Evolutionary conservation across 2,329 filamentous ascomycete species (phyloP), one percentile per base, ranked within the genome.

Genomic region (Juglanconis sp.): DNA sequence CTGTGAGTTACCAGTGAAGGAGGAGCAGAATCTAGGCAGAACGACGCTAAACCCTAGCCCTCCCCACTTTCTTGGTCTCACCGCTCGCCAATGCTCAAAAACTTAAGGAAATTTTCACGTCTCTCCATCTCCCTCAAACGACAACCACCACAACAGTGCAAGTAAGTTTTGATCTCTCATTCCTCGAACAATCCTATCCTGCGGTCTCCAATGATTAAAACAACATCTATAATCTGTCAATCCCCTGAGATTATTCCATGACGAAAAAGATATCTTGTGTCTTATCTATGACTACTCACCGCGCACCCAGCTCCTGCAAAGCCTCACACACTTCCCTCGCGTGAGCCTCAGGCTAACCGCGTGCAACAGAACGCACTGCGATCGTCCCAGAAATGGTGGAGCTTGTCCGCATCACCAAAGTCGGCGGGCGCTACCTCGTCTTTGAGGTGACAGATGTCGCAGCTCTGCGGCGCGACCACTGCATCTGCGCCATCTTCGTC

Each of bases 401-500:
- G 67, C 85, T 85, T 10, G 83, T 96, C 64, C 87, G 91, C 63
- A 95, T 98, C 70, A 94, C 91, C 66, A 82, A 85, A 71, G 86
- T 96, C 63, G 87, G 87, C 51, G 87, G 88, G 67, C 88, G 90
- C 65, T 97, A 94, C 77, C 85, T 97, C 63, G 81, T 99, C 67
- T 98, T 97, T 79, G 92, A 96, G 72, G 85, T 92, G 68, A 85
- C 92, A 70, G 86, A 87, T 65, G 89, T 92, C 62, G 87, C 89
- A 68, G 84, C 88, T 72, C 81, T 96, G 64, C 90, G 95, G 66
- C 87, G 90, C 64, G 80, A 86, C 68, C 85, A 96, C 77, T 87
- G 91, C 72, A 92, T 96, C 68, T 93, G 90, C 70, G 92, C 92
- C 64, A 89, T 95, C 36, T 81, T 96, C 58, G 87, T 91, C 62